Evolutionary conservation across 441 rosid species (phyloP), one percentile per base, ranked within the genome.

Genomic region (Eruca vesicaria): DNA sequence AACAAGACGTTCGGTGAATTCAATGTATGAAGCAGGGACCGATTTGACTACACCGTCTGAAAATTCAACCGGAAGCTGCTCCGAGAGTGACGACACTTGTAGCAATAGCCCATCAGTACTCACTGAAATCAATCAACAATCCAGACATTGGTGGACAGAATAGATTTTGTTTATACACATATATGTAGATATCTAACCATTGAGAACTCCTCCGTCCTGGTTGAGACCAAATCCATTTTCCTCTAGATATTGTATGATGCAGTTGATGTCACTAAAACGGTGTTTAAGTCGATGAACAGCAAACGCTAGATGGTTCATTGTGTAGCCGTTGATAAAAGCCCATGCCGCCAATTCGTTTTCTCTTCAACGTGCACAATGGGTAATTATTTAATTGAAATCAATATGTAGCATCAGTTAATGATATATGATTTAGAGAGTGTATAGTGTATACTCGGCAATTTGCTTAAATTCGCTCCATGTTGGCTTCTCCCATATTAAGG

Each of bases 291-390:
- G 63, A 50, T 63, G 76, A 72, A 64, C 68, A 11, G 67, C 83
- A 48, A 94, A 87, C 1, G 98, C 89, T 14, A 90, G 92, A 82
- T 94, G 98, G 80, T 92, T 92, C 76, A 94, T 78, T 10, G 97
- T 92, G 86, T 90, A 92, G 21, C 98, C 97, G 78, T 92, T 89
- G 71, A 90, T 89, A 41, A 94, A 92, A 14, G 93, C 84, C 97
- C 98, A 94, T 18, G 98, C 98, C 78, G 92, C 97, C 86, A 85
- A 85, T 79, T 94, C 96, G 66, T 89, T 94, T 85, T 91, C 97
- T 83, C 96, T 94, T 55, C 15, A 67, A 7, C 45, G n/a, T 16
- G 15, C 11, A 59, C 11, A 58, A 57, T 66, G 59, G 43, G 48
- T 62, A 20, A 3, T 20, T 53, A 45, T 45, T 45, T 16, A 50